Base-by-base conservation (phyloP, 148 eudicot species). In the Beta vulgaris region DNA sequence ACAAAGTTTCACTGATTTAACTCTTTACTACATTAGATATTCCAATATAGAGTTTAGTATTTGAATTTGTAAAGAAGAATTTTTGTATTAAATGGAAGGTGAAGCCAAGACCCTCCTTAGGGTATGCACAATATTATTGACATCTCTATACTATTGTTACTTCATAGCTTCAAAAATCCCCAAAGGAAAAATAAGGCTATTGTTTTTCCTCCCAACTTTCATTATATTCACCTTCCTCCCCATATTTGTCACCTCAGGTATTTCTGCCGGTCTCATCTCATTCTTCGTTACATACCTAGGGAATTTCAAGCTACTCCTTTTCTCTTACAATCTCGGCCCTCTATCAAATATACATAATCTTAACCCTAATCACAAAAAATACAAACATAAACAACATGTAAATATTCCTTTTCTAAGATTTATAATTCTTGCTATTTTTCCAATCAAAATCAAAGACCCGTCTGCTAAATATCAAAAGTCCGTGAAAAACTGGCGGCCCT, bases 291-390 rank as follows among this genome's bases (percentile, higher is more conserved):
- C 88, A 6, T 85, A 86, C 82, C 76, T 88, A 1, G 78, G 78
- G 19, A 88, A 61, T 73, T 88, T 73, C 57, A 88, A 86, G 57
- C 81, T 88, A 48, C 76, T 88, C 7, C 76, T 87, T 25, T 68
- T 77, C 6, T 72, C 91, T 40, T 86, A 75, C 31, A 63, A 28
- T 8, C 32, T 36, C 15, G 66, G 73, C 46, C 72, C 69, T 4
- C 49, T 87, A 4, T 19, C 61, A 7, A 4, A 62, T 34, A 14
- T 14, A 31, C 11, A 16, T 12, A 19, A 62, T 1, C 65, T 43
- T 21, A 19, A 2, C 4, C 35, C 28, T 23, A 8, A 10, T 2
- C 36, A 2, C 5, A 65, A 26, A 15, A 25, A 44, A 55, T 8
- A 72, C 25, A 35, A 55, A 72, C n/a, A 16, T 18, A 49, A 31